Conservation (phyloP, 345 rosid species). For the Eucalyptus brandiana region DNA sequence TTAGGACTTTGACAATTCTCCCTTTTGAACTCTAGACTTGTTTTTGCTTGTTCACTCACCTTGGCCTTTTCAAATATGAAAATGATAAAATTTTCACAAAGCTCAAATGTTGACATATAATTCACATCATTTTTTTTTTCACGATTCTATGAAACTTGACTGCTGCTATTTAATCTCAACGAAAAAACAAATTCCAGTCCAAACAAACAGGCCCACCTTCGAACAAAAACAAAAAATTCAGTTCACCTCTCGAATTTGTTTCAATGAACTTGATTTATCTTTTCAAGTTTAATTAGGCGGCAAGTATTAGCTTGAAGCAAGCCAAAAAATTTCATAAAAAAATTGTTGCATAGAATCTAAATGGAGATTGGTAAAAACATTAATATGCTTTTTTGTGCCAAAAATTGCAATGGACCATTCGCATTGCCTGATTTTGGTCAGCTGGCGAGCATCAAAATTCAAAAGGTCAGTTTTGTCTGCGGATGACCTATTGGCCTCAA, state of each 20-base stretch:
- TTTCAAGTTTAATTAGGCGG: rapidly evolving
- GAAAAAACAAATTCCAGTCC: background rate
- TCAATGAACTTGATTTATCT: background rate
- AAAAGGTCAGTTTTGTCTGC: background rate
- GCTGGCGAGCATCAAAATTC: background rate
- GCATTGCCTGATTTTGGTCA: background rate
- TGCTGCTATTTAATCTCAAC: background rate
- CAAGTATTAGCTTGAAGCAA: background rate
- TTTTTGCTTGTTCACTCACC: background rate
- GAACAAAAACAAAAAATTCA: background rate
- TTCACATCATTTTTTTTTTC: background rate
- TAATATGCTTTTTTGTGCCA: rapidly evolving
- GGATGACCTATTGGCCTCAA: background rate
- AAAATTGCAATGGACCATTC: background rate
- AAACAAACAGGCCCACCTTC: background rate
- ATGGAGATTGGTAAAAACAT: background rate
- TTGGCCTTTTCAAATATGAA: background rate
- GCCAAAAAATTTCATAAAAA: background rate
- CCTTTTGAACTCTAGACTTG: rapidly evolving
- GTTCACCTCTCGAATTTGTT: background rate
- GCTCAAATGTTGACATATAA: background rate
- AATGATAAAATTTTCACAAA: background rate
- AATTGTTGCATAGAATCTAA: background rate
- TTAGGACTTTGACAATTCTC: no score
- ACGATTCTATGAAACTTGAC: background rate